phyloP scores from a whole-genome alignment of 2,329 filamentous ascomycete genomes.

The Didymella sp. region DNA sequence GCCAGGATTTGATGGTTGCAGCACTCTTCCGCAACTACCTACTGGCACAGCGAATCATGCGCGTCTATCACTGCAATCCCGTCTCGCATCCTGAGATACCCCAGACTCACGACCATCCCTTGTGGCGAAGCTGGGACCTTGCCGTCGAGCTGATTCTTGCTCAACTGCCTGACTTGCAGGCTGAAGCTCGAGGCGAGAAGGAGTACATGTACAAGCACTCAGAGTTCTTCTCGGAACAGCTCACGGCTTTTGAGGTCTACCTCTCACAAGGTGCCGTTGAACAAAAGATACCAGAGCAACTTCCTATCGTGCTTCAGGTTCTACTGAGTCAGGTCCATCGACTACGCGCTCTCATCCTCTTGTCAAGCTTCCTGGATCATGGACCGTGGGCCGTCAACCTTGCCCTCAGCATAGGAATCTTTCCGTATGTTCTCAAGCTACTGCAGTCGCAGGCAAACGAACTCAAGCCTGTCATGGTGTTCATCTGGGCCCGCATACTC shows the following conservation, averaged over 20 bases:
- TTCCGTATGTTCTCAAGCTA: constrained; percentile 97
- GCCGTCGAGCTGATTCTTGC: constrained; percentile 94
- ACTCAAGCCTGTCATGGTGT: constrained; percentile 98
- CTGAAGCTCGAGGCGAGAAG: constrained; percentile 76
- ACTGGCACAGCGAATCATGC: constrained; percentile 93
- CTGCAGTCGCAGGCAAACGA: constrained; percentile 94
- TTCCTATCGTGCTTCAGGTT: constrained; percentile 95
- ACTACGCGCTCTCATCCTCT: constrained; percentile 84
- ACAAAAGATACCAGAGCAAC: constrained; percentile 88
- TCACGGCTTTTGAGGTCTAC: constrained; percentile 97
- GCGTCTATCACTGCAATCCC: constrained; percentile 92
- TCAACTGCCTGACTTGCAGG: constrained; percentile 82
- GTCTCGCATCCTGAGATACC: constrained; percentile 92
- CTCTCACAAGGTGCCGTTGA: constrained; percentile 82
- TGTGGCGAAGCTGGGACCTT: constrained; percentile 98
- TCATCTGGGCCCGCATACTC: constrained; percentile 96
- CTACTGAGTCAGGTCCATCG: constrained; percentile 94
- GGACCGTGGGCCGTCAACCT: constrained; percentile 99
- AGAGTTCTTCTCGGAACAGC: constrained; percentile 93
- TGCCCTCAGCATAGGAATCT: constrained; percentile 95
- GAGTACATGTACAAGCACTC: constrained; percentile 93
- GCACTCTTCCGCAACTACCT: constrained; percentile 96
- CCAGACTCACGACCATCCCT: constrained; percentile 89
- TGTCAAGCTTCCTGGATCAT: constrained; percentile 92
- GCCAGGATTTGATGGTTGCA: constrained; percentile 98